phyloP scores from a whole-genome alignment of 495 filamentous ascomycete species.

The Aspergillus mulundensis region DNA sequence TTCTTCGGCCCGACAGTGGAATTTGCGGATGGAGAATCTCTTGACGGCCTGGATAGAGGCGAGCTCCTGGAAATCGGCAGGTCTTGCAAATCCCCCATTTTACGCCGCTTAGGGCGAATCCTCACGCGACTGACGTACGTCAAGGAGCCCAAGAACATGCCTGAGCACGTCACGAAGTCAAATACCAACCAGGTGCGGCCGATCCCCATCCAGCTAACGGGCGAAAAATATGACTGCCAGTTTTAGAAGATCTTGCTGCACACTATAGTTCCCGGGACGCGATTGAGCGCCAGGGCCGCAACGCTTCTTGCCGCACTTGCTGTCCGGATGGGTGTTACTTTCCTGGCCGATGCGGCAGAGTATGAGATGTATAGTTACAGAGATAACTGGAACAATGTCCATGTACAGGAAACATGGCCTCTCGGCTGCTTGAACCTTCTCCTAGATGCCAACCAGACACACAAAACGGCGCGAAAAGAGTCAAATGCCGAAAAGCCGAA shows the following conservation, averaged over 20 bases:
- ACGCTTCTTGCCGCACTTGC: conserved; percentile 42
- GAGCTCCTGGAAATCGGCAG: conserved; percentile 45
- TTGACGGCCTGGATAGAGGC: conserved; percentile 27
- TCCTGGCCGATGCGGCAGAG: conserved; percentile 32
- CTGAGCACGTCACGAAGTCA: conserved; percentile 31
- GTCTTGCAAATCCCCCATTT: conserved; percentile 38
- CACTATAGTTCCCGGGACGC: conserved; percentile 39
- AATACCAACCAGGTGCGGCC: conserved; percentile 22
- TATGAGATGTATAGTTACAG: conserved; percentile 33
- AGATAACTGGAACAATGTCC: conserved; percentile 38
- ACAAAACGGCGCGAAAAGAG: conserved; percentile 10
- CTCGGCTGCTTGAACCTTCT: conserved; percentile 37
- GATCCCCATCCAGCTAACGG: conserved; percentile 37
- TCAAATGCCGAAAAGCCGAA: background rate
- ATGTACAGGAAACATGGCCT: conserved; percentile 45
- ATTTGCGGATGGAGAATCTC: conserved; percentile 21
- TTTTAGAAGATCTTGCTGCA: conserved; percentile 46
- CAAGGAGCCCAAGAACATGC: conserved; percentile 32
- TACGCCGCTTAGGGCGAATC: conserved; percentile 37
- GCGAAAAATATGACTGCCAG: conserved; percentile 20
- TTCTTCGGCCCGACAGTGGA: conserved; percentile 42
- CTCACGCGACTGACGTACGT: conserved; percentile 41
- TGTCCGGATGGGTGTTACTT: conserved; percentile 38
- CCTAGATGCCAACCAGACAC: conserved; percentile 38
- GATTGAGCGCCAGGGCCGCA: conserved; percentile 35